A percentile compares a stretch with the other conserved stretches of the same genome.
Evolutionary conservation across 1,284 basidiomycete genomes (phyloP).

Genomic region (Ceratobasidium sp.): DNA sequence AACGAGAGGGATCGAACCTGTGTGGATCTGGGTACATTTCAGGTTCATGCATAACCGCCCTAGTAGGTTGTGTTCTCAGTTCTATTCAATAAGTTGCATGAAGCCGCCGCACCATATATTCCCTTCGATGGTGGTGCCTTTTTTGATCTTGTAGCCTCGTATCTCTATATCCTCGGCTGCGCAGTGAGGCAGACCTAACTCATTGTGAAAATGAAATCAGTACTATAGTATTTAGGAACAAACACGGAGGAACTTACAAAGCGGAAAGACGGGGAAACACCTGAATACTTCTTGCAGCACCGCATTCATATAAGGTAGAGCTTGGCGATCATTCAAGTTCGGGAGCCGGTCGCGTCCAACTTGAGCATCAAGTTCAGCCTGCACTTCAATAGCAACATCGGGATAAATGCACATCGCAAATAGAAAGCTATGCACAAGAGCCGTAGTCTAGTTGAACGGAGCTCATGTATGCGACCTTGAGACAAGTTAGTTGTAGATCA

Average conservation of each 20-base stretch:
- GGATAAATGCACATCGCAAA: constrained; percentile 45
- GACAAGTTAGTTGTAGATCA: background rate
- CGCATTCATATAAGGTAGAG: constrained; percentile 50
- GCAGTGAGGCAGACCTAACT: constrained; percentile 12
- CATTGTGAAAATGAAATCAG: background rate
- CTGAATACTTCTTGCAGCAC: constrained; percentile 50
- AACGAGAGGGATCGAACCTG: constrained; percentile 27
- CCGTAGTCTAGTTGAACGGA: constrained; percentile 23
- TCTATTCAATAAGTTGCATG: background rate
- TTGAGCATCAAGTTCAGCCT: constrained; percentile 40
- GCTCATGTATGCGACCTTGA: background rate
- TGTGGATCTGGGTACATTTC: background rate
- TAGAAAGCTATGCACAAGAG: constrained; percentile 32
- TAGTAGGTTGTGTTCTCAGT: background rate
- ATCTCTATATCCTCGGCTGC: constrained; percentile 16
- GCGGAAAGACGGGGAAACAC: constrained; percentile 3
- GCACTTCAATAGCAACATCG: constrained; percentile 20
- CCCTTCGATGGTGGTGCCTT: constrained; percentile 21
- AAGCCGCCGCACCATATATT: constrained; percentile 22
- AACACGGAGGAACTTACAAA: background rate
- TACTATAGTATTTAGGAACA: background rate
- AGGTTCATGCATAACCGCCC: constrained; percentile 26
- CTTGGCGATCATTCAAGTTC: constrained; percentile 19
- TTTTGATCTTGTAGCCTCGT: constrained; percentile 24
- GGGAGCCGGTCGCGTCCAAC: constrained; percentile 45